Conservation (phyloP, 805 yeast genomes). For the Candida succiphila region DNA sequence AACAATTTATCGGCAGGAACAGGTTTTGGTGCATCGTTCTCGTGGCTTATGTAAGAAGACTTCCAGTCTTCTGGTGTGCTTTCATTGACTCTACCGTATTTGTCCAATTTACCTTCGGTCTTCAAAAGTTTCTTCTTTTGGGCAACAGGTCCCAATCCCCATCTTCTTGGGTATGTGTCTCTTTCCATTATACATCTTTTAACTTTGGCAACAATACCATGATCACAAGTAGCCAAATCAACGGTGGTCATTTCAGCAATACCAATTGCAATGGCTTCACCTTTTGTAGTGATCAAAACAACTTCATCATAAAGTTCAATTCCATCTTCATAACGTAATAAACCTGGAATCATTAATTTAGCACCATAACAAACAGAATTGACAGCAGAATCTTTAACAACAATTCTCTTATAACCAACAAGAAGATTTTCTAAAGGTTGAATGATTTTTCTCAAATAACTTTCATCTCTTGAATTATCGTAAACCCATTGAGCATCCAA, state of each 20-base stretch:
- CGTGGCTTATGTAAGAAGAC: constrained; percentile 66
- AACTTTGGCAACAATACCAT: constrained; percentile 96
- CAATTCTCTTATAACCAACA: constrained; percentile 93
- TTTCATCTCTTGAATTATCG: constrained; percentile 95
- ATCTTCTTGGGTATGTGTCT: constrained; percentile 98
- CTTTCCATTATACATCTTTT: constrained; percentile 99
- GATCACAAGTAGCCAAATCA: constrained; percentile 93
- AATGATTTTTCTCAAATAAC: constrained; percentile 86
- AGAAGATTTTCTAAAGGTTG: constrained; percentile 91
- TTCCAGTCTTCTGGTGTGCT: constrained; percentile 93
- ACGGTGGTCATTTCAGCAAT: constrained; percentile 98
- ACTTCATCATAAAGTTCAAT: constrained; percentile 97
- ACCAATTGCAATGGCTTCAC: constrained; percentile 98
- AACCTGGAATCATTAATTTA: constrained; percentile 97
- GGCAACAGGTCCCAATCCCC: constrained; percentile 99
- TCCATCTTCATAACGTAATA: constrained; percentile 94
- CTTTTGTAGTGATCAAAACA: constrained; percentile 95
- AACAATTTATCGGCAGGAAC: constrained; percentile 43
- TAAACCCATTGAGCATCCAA: constrained; percentile 97
- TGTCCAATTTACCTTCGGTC: constrained; percentile 94
- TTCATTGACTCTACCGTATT: constrained; percentile 89
- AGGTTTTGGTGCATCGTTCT: constrained; percentile 50
- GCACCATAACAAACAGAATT: constrained; percentile 99
- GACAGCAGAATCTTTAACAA: constrained; percentile 86
- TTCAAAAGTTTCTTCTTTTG: constrained; percentile 97